Conservation (phyloP, 352 stramenopile genomes). For the Blastocystis sp. region DNA sequence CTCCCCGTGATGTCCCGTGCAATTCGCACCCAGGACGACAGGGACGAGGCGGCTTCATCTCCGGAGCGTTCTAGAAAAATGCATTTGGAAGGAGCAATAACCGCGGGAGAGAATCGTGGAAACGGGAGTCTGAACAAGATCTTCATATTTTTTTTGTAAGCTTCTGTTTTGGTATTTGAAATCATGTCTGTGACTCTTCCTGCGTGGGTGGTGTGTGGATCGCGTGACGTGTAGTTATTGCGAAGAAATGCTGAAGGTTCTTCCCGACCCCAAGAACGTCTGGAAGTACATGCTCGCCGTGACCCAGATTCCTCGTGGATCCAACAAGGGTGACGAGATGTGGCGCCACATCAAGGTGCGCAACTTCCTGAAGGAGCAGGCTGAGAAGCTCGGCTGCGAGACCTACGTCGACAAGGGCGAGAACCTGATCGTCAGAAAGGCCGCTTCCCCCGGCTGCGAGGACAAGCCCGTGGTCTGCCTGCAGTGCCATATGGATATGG, state of each 20-base stretch:
- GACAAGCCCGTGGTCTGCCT: constrained; percentile 66
- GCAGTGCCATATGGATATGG: constrained; percentile 74
- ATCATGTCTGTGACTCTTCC: constrained; percentile 50
- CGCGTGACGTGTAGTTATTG: constrained; percentile 58
- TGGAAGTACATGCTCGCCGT: constrained; percentile 69
- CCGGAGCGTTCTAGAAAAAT: not conserved
- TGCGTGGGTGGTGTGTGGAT: not conserved
- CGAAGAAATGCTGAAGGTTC: constrained; percentile 65
- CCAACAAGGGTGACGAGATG: constrained; percentile 67
- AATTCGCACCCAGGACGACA: not conserved
- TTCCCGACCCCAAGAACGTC: constrained; percentile 60
- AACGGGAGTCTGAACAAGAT: constrained; percentile 23
- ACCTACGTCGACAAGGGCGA: constrained; percentile 63
- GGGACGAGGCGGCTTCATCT: not conserved
- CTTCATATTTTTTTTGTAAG: constrained; percentile 69
- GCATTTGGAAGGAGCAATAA: not conserved
- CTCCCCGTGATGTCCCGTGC: not conserved
- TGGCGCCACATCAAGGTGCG: constrained; percentile 58
- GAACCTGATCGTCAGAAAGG: constrained; percentile 67
- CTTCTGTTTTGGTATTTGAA: constrained; percentile 43
- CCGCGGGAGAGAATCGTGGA: constrained; percentile 45
- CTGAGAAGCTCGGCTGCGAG: constrained; percentile 67
- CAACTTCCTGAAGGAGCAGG: constrained; percentile 53
- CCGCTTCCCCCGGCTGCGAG: constrained; percentile 57
- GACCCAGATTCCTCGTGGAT: constrained; percentile 70